A percentile compares a stretch with the other conserved stretches of the same genome.
phyloP scores from a whole-genome alignment of 768 basidiomycete species.

The Phaeotremella skinneri region DNA sequence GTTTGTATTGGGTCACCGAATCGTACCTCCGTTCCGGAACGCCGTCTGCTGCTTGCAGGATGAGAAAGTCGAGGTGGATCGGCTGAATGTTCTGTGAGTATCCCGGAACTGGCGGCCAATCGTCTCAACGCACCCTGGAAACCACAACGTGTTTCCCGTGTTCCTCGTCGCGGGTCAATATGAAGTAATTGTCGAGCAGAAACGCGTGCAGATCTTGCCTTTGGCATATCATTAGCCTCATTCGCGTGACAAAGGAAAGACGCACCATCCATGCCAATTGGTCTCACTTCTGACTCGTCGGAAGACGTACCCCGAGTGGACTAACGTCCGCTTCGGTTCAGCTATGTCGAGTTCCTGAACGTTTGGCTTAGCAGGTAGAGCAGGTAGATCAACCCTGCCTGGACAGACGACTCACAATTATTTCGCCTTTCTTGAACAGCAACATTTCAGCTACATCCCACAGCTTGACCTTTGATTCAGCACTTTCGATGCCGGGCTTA shows the following conservation, averaged over 20 bases:
- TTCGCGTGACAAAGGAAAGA: background rate
- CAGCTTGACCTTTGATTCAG: constrained; percentile 84
- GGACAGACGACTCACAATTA: constrained; percentile 61
- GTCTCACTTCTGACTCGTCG: constrained; percentile 65
- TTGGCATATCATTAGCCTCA: background rate
- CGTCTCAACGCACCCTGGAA: constrained; percentile 28
- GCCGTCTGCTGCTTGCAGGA: constrained; percentile 28
- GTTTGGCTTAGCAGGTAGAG: constrained; percentile 8
- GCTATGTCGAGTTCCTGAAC: constrained; percentile 76
- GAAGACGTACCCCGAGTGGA: constrained; percentile 65
- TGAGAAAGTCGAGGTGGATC: constrained; percentile 43
- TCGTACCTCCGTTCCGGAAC: constrained; percentile 43
- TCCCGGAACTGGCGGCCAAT: background rate
- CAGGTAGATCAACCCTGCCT: background rate
- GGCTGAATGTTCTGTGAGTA: constrained; percentile 23
- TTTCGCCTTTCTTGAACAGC: constrained; percentile 71
- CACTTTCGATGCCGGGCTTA: constrained; percentile 88
- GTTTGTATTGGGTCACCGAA: constrained; percentile 17
- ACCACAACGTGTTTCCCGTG: constrained; percentile 44
- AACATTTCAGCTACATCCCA: constrained; percentile 76
- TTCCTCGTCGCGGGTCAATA: constrained; percentile 44
- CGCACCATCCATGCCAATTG: constrained; percentile 65
- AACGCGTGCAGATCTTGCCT: constrained; percentile 47
- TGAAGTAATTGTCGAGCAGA: constrained; percentile 45
- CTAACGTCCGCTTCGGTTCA: constrained; percentile 69